phyloP scores from a whole-genome alignment of 345 rosid genomes.

The Hibiscus tridactylites region DNA sequence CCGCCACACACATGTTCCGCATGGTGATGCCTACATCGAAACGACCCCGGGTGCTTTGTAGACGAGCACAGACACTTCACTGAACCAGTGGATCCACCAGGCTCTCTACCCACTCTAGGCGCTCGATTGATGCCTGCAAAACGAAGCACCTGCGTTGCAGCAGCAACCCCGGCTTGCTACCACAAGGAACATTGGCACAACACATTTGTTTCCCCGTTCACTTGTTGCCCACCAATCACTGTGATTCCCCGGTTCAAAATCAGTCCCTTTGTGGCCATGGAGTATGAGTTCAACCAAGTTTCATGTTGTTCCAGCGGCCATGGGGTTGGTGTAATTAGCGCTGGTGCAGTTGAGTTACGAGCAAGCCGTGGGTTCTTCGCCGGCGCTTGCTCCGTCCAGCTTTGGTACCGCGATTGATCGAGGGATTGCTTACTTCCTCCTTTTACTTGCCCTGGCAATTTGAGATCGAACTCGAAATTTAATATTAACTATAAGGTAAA shows the following conservation, averaged over 20 bases:
- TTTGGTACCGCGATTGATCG: slow-evolving; percentile 5
- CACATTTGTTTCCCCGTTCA: slow-evolving; percentile 18
- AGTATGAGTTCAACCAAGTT: not conserved
- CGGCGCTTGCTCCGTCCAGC: slow-evolving; percentile 7
- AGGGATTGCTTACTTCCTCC: slow-evolving; percentile 11
- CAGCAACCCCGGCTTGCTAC: slow-evolving; percentile 4
- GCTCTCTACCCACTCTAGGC: slow-evolving; percentile 14
- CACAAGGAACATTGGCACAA: slow-evolving; percentile 5
- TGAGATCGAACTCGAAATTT: too few species aligned
- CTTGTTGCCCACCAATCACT: not conserved
- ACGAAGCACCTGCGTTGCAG: slow-evolving; percentile 8
- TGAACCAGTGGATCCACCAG: slow-evolving; percentile 16
- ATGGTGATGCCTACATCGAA: slow-evolving; percentile 66
- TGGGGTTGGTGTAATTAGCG: not conserved
- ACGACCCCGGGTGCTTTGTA: slow-evolving; percentile 68
- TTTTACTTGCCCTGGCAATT: slow-evolving; percentile 6
- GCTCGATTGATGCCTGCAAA: slow-evolving; percentile 7
- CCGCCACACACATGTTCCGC: slow-evolving; percentile 41
- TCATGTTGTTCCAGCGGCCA: not conserved
- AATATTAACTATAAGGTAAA: too few species aligned
- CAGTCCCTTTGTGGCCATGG: not conserved
- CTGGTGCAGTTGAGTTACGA: not conserved
- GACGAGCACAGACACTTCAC: slow-evolving; percentile 63
- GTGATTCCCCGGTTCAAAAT: not conserved
- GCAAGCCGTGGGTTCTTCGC: not conserved